phyloP scores from a whole-genome alignment of 2,329 filamentous ascomycete species.

The Tolypocladium sp. region DNA sequence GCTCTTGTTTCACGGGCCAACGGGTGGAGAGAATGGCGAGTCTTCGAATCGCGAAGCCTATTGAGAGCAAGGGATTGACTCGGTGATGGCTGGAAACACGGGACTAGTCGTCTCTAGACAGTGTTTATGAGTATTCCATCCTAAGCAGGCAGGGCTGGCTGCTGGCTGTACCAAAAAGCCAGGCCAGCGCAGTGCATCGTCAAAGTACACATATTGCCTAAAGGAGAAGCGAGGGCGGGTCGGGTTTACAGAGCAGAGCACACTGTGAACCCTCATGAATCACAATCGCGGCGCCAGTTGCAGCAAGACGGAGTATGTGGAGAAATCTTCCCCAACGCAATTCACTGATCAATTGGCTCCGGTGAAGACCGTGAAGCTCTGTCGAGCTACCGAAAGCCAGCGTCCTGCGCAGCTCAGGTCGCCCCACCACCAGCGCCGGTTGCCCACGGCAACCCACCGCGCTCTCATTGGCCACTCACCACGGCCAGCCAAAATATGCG shows the following conservation, averaged over 20 bases:
- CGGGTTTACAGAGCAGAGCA: neutral
- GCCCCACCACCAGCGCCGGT: conserved; percentile 8
- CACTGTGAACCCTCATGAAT: neutral
- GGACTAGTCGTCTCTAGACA: too few relatives aligned
- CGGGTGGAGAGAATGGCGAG: too few relatives aligned
- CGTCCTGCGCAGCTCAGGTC: neutral
- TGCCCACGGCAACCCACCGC: conserved; percentile 20
- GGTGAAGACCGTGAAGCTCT: neutral
- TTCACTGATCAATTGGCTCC: neutral
- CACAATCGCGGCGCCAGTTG: neutral
- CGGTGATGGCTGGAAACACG: too few relatives aligned
- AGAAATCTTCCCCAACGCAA: neutral
- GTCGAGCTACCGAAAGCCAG: neutral
- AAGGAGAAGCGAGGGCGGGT: neutral
- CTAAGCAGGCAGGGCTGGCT: too few relatives aligned
- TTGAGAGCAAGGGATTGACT: too few relatives aligned
- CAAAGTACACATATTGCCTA: conserved; percentile 3
- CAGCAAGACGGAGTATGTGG: neutral
- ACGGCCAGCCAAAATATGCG: conserved; percentile 17
- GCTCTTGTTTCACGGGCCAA: too few relatives aligned
- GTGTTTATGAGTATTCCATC: too few relatives aligned
- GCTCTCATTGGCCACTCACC: conserved; percentile 18
- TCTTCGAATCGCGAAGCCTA: too few relatives aligned
- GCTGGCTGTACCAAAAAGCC: too few relatives aligned
- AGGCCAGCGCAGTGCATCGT: neutral